Conservation (phyloP, 176 grass and related monocot species). For the Guadua angustifolia region DNA sequence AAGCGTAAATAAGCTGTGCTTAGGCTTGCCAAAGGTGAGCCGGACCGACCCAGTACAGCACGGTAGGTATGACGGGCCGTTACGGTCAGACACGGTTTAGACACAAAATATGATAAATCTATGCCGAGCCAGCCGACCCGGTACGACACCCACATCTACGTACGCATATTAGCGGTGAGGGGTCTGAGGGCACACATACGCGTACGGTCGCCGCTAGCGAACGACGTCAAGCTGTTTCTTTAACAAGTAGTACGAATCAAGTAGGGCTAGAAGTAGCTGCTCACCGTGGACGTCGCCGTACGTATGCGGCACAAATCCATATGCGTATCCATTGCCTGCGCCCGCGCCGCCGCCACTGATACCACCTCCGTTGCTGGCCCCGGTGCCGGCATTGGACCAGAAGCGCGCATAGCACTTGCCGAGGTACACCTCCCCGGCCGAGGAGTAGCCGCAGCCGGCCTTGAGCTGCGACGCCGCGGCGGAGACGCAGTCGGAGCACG, state of each 20-base stretch:
- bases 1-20: no score
- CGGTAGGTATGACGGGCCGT: no score
- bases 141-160: no score
- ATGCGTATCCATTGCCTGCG: conserved; percentile 45
- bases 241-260: not conserved
- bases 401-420: conserved; percentile 92
- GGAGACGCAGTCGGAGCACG: conserved; percentile 78
- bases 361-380: not conserved
- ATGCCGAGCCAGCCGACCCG: no score
- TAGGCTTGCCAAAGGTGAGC: no score
- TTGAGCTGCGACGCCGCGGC: conserved; percentile 65
- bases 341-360: not conserved
- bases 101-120: no score
- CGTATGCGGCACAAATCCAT: conserved; percentile 48
- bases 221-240: no score
- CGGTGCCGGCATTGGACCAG: conserved; percentile 67
- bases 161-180: not conserved
- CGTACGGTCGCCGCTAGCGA: not conserved
- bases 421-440: conserved; percentile 79
- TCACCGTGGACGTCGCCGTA: conserved; percentile 57
- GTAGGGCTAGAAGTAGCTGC: not conserved
- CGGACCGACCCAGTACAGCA: no score
- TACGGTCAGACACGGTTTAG: no score
- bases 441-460: conserved; percentile 56
- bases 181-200: no score